phyloP scores from a whole-genome alignment of 164 flowering plant species.

The Stephania yunnanensis region DNA sequence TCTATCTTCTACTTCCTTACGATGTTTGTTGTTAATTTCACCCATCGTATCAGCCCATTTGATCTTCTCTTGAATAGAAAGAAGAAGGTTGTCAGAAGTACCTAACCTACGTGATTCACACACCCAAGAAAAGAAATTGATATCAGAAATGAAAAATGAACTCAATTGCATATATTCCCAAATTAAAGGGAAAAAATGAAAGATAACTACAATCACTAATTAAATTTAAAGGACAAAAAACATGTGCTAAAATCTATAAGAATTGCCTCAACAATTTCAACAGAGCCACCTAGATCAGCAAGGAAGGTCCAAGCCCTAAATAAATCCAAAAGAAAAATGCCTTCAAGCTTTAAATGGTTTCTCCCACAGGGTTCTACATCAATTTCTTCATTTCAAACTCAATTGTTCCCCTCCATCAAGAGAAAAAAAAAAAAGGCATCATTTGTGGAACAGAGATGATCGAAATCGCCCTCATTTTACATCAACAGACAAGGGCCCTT shows the following conservation, averaged over 20 bases:
- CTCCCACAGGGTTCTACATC: background rate
- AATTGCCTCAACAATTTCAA: background rate
- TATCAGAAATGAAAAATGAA: background rate
- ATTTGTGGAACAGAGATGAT: too few relatives aligned
- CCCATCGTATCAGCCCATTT: conserved; percentile 92
- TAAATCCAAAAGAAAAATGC: background rate
- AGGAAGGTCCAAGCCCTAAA: background rate
- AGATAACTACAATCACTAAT: background rate
- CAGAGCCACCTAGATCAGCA: background rate
- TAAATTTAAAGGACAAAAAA: background rate
- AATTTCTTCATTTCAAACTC: too few relatives aligned
- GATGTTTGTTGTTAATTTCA: conserved; percentile 69
- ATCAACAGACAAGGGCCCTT: too few relatives aligned
- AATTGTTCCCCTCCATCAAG: too few relatives aligned
- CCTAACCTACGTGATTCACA: conserved; percentile 43
- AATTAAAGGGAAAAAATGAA: background rate
- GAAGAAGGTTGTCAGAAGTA: conserved; percentile 79
- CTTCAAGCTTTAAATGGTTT: background rate
- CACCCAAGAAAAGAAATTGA: background rate
- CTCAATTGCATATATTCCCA: background rate
- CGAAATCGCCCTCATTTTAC: too few relatives aligned
- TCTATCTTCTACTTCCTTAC: conserved; percentile 68
- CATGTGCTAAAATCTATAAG: background rate
- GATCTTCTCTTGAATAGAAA: conserved; percentile 88
- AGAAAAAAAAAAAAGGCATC: too few relatives aligned